A percentile compares a stretch with the other conserved stretches of the same genome.
Evolutionary conservation across 345 rosid genomes (phyloP).

Genomic region (Aquilaria yunnanensis): DNA sequence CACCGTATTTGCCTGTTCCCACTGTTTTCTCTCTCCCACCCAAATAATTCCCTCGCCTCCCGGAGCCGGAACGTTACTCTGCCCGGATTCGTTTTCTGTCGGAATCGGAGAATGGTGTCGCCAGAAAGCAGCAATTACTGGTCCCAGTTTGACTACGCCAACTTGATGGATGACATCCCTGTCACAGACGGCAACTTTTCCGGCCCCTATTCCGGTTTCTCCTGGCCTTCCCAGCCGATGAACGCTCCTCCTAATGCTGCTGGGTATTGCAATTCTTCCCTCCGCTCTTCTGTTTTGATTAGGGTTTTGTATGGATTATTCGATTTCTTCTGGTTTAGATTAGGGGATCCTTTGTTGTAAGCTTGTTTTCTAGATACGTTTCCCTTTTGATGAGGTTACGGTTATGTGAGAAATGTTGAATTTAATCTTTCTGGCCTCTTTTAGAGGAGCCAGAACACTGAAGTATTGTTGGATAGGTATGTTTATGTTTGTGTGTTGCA

Average conservation of each 20-base stretch:
- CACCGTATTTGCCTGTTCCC: not conserved
- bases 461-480: not conserved
- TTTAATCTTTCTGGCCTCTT: too few relatives aligned
- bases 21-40: slow-evolving; percentile 7
- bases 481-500: not conserved
- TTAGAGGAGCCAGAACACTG: too few relatives aligned
- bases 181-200: slow-evolving; percentile 51
- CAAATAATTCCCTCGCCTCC: not conserved
- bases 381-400: not conserved
- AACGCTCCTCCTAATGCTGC: slow-evolving; percentile 49
- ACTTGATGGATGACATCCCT: slow-evolving; percentile 66
- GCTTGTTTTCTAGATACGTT: not conserved
- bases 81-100: slow-evolving; percentile 8
- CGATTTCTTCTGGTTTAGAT: too few relatives aligned
- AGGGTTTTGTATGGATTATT: slow-evolving; percentile 2
- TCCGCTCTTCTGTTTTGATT: not conserved
- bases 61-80: slow-evolving; percentile 7
- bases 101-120: slow-evolving; percentile 50
- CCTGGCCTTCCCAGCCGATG: slow-evolving; percentile 64
- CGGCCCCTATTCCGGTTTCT: slow-evolving; percentile 50
- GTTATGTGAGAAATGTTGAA: not conserved
- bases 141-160: slow-evolving; percentile 48
- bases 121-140: slow-evolving; percentile 55
- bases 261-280: slow-evolving; percentile 31
- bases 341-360: not conserved